Base-by-base conservation (phyloP, 2,329 filamentous ascomycete species). In the Fonsecaea pugnacius region DNA sequence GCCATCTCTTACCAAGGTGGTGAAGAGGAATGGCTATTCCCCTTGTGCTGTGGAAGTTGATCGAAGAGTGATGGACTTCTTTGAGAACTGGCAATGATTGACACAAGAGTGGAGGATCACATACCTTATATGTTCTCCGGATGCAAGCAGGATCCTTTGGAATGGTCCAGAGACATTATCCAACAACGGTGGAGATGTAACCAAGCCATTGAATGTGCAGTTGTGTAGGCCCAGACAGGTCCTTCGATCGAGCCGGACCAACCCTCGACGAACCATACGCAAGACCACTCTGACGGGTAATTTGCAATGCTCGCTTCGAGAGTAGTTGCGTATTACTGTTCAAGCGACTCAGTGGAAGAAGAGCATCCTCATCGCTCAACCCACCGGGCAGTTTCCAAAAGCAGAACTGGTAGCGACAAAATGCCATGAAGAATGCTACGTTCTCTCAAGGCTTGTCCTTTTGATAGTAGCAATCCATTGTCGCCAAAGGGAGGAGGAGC, bases 1-100 rank as follows among this genome's bases (percentile, higher is more conserved):
- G 61, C 56, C 61, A 63, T 63, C 46, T 59, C 38, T 59, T 18
- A 36, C n/a, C 30, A 9, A 14, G 40, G 24, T 33, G 24, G 40
- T 33, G 36, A 58, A 43, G 32, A 27, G 57, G 14, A 4, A 14
- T n/a, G 21, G 14, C 6, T 30, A 33, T 10, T 18, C 43, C 30
- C 40, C 38, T n/a, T 14, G 36, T 32, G 27, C 30, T 33, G 35
- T 8, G n/a, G 30, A 14, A 33, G 32, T 52, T 21, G 16, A 33
- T n/a, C 48, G 10, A 52, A 27, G 16, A 46, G 1, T 10, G 16
- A 21, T 18, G 21, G 54, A 35, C 10, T 30, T 8, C 8, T 21
- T 10, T 46, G 40, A 46, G n/a, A 21, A 27, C 40, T 24, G 3
- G 18, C 43, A 48, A 48, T 16, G 12, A 27, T 10, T 6, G 27